These are phyloP conservation scores for Candida railenensis DNA, from an alignment of 805 yeast genomes.

Conservation along the genomic window DNA sequence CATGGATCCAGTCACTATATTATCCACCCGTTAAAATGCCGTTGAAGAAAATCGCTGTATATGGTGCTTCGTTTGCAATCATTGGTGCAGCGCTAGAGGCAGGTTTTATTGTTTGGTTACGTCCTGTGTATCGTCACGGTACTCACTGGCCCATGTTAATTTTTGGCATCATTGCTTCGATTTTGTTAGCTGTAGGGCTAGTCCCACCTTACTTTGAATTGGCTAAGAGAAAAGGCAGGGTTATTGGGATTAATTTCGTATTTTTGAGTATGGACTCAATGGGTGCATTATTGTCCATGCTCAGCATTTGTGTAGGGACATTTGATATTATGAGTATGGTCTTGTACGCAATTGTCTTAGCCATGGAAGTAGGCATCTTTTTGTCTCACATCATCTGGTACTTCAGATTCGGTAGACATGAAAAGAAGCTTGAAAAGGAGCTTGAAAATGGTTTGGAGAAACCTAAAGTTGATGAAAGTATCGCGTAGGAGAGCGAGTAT, in stretches of 20 bases:
- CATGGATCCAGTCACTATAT: constrained; percentile 61
- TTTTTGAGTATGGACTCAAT: constrained; percentile 72
- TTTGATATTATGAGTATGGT: constrained; percentile 79
- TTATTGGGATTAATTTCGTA: constrained; percentile 83
- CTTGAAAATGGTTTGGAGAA: constrained; percentile 8
- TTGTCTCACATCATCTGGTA: constrained; percentile 71
- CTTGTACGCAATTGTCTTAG: constrained; percentile 71
- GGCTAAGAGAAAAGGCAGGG: constrained; percentile 75
- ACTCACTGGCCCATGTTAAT: constrained; percentile 78
- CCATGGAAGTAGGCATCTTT: constrained; percentile 75
- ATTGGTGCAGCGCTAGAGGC: constrained; percentile 60
- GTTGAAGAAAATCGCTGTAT: constrained; percentile 30
- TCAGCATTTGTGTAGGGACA: constrained; percentile 52
- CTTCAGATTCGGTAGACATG: constrained; percentile 26
- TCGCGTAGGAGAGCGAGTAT: background rate
- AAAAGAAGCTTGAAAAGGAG: constrained; percentile 19
- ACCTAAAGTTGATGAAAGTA: background rate
- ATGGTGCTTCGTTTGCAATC: constrained; percentile 37
- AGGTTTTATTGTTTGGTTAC: constrained; percentile 70
- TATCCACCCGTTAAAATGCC: constrained; percentile 65
- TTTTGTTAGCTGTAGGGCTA: constrained; percentile 72
- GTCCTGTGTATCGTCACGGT: constrained; percentile 47
- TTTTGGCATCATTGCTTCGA: constrained; percentile 78
- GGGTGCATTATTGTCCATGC: constrained; percentile 79
- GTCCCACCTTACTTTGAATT: constrained; percentile 89